Base-by-base conservation (phyloP, 345 rosid species). In the Hirschfeldia incana region DNA sequence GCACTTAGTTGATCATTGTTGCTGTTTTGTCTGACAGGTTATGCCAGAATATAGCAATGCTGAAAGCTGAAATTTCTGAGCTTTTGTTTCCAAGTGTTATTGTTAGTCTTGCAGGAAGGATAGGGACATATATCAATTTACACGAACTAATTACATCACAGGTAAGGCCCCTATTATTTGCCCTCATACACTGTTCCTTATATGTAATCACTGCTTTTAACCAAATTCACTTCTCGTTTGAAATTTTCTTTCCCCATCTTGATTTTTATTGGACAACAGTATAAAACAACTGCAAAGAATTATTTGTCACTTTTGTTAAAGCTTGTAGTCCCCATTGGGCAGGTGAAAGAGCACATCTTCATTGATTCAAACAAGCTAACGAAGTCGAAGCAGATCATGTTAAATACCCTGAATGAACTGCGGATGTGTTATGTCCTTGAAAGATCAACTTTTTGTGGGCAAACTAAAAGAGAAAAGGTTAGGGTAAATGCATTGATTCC, bases 1-100 rank as follows among this genome's bases (percentile, higher is more conserved):
- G 21, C 15, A 13, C 67, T 28, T n/a, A 17, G 49, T 42, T 37
- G 73, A 60, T 70, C 74, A 26, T 73, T 70, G 61, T 65, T 74
- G 36, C 74, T 58, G 46, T 76, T 77, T 77, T 63, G 33, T 57
- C 59, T 81, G 78, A 59, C 87, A 94, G 98, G 86, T 85, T 94
- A 82, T 94, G 92, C 77, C 98, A 91, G 85, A 92, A 90, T 80
- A 85, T 94, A 74, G 92, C 87, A 74, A 68, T 88, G 81, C 78
- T 89, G 78, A 94, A 94, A 84, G 86, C 95, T 61, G 98, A 94
- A 86, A 91, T 87, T 58, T 90, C 98, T 66, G 98, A 92, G 91
- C 93, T 94, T 81, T 83, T 92, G 39, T 85, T 94, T 69, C 90
- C 97, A 11, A 85, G 84, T 82, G 86, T 90, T 62, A 65, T 91